phyloP scores from a whole-genome alignment of 176 grass and related monocot species.

The Poa pratensis region DNA sequence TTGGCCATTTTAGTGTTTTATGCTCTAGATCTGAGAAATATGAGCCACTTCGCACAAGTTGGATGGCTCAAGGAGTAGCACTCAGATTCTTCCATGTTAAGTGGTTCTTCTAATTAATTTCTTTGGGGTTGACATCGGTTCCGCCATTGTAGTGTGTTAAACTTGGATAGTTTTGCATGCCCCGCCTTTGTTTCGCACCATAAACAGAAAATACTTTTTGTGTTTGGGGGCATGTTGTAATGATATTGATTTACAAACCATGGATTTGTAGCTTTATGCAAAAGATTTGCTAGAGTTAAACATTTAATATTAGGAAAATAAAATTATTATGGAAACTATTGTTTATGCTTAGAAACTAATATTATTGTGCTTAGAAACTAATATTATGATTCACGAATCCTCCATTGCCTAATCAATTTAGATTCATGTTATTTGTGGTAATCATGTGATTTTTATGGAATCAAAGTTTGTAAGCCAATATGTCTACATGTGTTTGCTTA shows the following conservation, averaged over 20 bases:
- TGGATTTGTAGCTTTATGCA: neutral
- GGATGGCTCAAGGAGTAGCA: neutral
- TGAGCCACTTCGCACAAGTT: neutral
- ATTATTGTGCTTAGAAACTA: neutral
- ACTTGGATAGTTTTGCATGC: neutral
- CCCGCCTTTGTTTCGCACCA: neutral
- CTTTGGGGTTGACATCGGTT: neutral
- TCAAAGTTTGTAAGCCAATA: neutral
- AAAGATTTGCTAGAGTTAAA: neutral
- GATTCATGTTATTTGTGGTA: neutral
- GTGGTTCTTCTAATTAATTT: neutral
- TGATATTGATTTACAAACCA: neutral
- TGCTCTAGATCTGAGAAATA: neutral
- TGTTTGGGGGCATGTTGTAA: neutral
- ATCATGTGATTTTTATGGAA: neutral
- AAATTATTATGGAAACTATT: neutral
- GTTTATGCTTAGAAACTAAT: neutral
- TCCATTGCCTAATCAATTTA: conserved; percentile 2
- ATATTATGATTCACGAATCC: neutral
- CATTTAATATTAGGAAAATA: neutral
- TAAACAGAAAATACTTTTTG: neutral
- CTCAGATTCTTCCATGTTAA: neutral
- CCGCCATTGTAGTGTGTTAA: neutral
- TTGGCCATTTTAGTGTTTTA: neutral
- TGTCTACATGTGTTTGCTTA: neutral